These are phyloP conservation scores for Xylariomycetidae sp. DNA, from an alignment of 2,329 filamentous ascomycete species.

Conservation along the genomic window DNA sequence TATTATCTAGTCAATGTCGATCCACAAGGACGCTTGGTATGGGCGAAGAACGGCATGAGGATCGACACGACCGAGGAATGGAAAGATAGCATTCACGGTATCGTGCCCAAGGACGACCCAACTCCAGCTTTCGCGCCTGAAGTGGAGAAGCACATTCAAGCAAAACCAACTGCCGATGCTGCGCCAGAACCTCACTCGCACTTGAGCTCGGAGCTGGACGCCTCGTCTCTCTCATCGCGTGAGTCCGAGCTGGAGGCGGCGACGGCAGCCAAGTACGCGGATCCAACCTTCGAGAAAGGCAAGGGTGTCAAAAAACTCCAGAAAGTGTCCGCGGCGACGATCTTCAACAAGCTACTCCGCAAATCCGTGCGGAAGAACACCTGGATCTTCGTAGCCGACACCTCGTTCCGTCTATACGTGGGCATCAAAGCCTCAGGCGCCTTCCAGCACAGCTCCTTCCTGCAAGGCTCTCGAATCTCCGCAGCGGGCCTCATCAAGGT, in stretches of 20 bases:
- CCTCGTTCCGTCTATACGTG: constrained; percentile 76
- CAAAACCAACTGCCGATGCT: constrained; percentile 18
- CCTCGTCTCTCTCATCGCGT: constrained; percentile 30
- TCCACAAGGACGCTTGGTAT: constrained; percentile 67
- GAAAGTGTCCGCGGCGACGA: constrained; percentile 63
- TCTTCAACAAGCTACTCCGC: constrained; percentile 73
- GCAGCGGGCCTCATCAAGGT: constrained; percentile 83
- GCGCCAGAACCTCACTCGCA: constrained; percentile 16
- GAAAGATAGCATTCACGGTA: constrained; percentile 73
- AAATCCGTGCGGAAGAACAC: constrained; percentile 79
- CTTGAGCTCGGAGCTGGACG: background rate
- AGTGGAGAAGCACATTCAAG: constrained; percentile 20
- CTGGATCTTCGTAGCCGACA: constrained; percentile 92
- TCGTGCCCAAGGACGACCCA: constrained; percentile 56
- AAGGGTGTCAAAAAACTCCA: constrained; percentile 49
- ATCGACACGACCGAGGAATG: constrained; percentile 72
- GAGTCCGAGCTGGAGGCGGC: constrained; percentile 50
- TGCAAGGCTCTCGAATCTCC: constrained; percentile 74
- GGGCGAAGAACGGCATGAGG: constrained; percentile 73
- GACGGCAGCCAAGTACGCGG: constrained; percentile 58
- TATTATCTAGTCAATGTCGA: constrained; percentile 78
- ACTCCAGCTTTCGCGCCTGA: constrained; percentile 46
- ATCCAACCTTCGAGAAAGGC: constrained; percentile 54
- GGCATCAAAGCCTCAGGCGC: constrained; percentile 84
- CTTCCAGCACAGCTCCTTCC: constrained; percentile 87